These are phyloP conservation scores for Acmispon strigosus DNA, from an alignment of 306 rosid species.

Conservation along the genomic window DNA sequence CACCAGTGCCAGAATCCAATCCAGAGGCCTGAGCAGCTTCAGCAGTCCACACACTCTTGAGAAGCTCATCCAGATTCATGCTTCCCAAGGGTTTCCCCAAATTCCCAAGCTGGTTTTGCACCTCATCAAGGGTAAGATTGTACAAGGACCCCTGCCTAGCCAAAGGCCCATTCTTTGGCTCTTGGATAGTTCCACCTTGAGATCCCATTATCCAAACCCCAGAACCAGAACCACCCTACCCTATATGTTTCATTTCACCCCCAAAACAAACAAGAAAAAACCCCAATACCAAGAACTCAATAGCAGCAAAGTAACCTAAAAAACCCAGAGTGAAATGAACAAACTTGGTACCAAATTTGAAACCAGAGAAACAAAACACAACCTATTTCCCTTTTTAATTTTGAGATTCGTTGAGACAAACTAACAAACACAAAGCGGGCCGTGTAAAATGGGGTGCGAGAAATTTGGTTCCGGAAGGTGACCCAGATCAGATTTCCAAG, in stretches of 20 bases:
- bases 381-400: neutral
- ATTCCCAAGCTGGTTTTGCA: slow-evolving; percentile 91
- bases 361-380: neutral
- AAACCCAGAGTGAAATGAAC: slow-evolving; percentile 12
- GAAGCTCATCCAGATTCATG: slow-evolving; percentile 95
- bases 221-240: slow-evolving; percentile 22
- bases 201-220: slow-evolving; percentile 64
- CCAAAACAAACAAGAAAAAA: neutral
- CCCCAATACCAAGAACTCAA: slow-evolving; percentile 9
- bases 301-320: neutral
- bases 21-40: slow-evolving; percentile 55
- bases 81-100: slow-evolving; percentile 88
- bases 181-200: slow-evolving; percentile 63
- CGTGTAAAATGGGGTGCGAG: slow-evolving; percentile 6
- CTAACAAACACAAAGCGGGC: slow-evolving; percentile 27
- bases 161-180: slow-evolving; percentile 50
- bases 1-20: slow-evolving; percentile 32
- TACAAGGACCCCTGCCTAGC: slow-evolving; percentile 62
- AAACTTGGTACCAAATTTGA: slow-evolving; percentile 16
- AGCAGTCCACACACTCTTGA: slow-evolving; percentile 72
- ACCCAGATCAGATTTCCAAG: slow-evolving; percentile 25
- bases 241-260: slow-evolving; percentile 12
- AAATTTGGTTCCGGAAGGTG: slow-evolving; percentile 2
- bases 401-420: neutral
- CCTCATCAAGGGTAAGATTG: slow-evolving; percentile 91